Base-by-base conservation (phyloP, 495 filamentous ascomycete genomes). In the Talaromyces liani region DNA sequence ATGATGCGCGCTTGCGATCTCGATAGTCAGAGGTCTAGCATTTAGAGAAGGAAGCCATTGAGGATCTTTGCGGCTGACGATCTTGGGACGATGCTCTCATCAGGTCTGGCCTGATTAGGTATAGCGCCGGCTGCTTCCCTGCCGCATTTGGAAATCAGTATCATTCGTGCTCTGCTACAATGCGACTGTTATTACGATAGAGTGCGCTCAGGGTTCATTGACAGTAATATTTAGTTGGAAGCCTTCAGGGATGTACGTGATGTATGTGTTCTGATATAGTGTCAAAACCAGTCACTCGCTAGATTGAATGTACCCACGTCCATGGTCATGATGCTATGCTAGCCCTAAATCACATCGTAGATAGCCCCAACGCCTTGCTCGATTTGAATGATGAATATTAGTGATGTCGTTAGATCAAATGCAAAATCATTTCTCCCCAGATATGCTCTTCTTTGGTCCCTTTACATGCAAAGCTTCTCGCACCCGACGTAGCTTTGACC, bases 401-500 rank as follows among this genome's bases (percentile, higher is more conserved):
- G 14, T 9, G 54, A 58, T 27, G 22, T 56, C 22, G 12, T 25
- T 3, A 36, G 10, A 36, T 58, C 4, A 36, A 33, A 56, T 27
- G 53, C 53, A 56, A 54, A 4, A 29, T 56, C 12, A 56, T 4
- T 62, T 51, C 47, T 24, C 18, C 29, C 16, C 60, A 12, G 45
- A 9, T n/a, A 62, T 16, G 27, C 27, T 18, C 63, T 66, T 71
- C 61, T 68, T 73, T 2, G 76, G 75, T 1, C 73, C 71, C 54
- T 78, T 81, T 6, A 81, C 69, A 49, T 73, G 77, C 61, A 82
- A 69, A 1, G 76, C 72, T 59, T 81, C 77, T 70, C 76, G 75
- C 68, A 84, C 73, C 22, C 77, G 73, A 51, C 79, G 77, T 39
- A 84, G 70, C 65, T 78, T 82, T 0, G 79, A 72, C 81, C 80